Evolutionary conservation across 2,329 filamentous ascomycete genomes (phyloP).

Genomic region (Akanthomyces muscarius): DNA sequence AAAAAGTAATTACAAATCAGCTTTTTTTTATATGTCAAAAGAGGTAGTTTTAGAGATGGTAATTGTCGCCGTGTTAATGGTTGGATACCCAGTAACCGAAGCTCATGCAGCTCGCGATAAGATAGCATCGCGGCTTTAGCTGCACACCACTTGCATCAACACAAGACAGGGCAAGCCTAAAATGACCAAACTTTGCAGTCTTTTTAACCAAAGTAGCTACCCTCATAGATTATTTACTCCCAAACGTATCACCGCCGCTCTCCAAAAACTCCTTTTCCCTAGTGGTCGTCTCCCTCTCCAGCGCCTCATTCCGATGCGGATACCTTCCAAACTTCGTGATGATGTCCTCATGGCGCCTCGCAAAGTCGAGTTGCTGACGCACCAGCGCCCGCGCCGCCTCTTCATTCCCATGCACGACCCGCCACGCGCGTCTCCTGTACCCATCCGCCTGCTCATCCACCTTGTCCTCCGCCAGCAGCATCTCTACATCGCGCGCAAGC

Average conservation of each 20-base stretch:
- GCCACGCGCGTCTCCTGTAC: slow-evolving; percentile 26
- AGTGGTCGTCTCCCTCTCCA: slow-evolving; percentile 45
- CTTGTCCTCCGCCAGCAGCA: slow-evolving; percentile 27
- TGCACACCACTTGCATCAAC: too few relatives aligned
- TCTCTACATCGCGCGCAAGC: slow-evolving; percentile 31
- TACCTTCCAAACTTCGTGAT: slow-evolving; percentile 54
- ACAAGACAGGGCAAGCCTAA: too few relatives aligned
- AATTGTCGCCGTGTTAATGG: too few relatives aligned
- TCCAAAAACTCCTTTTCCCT: slow-evolving; percentile 50
- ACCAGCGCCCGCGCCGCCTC: slow-evolving; percentile 26
- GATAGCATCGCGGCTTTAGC: too few relatives aligned
- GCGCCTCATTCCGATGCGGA: slow-evolving; percentile 51
- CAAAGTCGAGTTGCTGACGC: slow-evolving; percentile 29
- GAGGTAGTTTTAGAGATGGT: too few relatives aligned
- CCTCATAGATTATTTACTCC: slow-evolving; percentile 1
- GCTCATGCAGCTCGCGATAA: too few relatives aligned
- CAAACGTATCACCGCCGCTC: slow-evolving; percentile 40
- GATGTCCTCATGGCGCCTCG: slow-evolving; percentile 46
- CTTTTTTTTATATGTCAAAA: too few relatives aligned
- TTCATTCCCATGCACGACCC: slow-evolving; percentile 25
- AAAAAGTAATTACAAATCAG: too few relatives aligned
- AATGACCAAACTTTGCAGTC: too few relatives aligned
- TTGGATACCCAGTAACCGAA: too few relatives aligned
- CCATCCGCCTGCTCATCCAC: slow-evolving; percentile 20
- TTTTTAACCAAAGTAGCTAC: too few relatives aligned